Evolutionary conservation across 2,329 filamentous ascomycete species (phyloP).

Genomic region (Chlorencoelia australis): DNA sequence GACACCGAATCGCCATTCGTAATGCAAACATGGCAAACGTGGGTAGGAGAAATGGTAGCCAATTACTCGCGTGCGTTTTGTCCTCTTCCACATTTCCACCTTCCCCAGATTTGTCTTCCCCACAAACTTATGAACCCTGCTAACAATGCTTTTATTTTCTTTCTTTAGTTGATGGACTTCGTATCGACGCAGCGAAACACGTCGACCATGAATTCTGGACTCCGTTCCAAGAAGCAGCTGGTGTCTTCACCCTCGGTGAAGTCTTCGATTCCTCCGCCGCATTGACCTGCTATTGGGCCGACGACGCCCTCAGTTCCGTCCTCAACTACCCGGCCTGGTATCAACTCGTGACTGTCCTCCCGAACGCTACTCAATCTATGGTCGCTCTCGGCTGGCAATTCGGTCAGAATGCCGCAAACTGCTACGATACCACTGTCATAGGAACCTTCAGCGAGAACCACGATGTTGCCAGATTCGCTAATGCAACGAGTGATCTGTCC

Average conservation of each 20-base stretch:
- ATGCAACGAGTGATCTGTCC: slow-evolving; percentile 8
- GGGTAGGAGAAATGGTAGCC: slow-evolving; percentile 11
- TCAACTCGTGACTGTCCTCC: slow-evolving; percentile 32
- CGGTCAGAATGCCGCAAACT: slow-evolving; percentile 23
- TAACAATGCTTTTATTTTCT: no score
- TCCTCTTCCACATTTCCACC: slow-evolving; percentile 42
- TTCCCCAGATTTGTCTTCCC: slow-evolving; percentile 43
- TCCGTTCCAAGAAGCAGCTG: slow-evolving; percentile 40
- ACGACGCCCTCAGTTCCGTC: slow-evolving; percentile 6
- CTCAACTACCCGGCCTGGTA: slow-evolving; percentile 20
- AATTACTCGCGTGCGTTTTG: slow-evolving; percentile 20
- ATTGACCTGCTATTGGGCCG: slow-evolving; percentile 29
- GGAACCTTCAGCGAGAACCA: slow-evolving; percentile 35
- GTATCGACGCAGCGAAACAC: slow-evolving; percentile 39
- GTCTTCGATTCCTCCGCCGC: slow-evolving; percentile 42
- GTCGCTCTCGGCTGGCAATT: slow-evolving; percentile 22
- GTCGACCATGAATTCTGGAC: slow-evolving; percentile 43
- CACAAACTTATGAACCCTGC: neutral
- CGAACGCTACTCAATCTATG: slow-evolving; percentile 22
- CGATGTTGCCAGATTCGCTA: slow-evolving; percentile 31
- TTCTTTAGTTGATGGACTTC: slow-evolving; percentile 33
- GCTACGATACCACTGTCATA: slow-evolving; percentile 29
- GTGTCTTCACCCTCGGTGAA: slow-evolving; percentile 50
- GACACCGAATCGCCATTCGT: slow-evolving; percentile 24
- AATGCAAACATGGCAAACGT: slow-evolving; percentile 8